Percentiles rank a stretch among this genome's conserved stretches.
phyloP scores from a whole-genome alignment of 2,329 filamentous ascomycete species.

The Ophiocordyceps sinensis region DNA sequence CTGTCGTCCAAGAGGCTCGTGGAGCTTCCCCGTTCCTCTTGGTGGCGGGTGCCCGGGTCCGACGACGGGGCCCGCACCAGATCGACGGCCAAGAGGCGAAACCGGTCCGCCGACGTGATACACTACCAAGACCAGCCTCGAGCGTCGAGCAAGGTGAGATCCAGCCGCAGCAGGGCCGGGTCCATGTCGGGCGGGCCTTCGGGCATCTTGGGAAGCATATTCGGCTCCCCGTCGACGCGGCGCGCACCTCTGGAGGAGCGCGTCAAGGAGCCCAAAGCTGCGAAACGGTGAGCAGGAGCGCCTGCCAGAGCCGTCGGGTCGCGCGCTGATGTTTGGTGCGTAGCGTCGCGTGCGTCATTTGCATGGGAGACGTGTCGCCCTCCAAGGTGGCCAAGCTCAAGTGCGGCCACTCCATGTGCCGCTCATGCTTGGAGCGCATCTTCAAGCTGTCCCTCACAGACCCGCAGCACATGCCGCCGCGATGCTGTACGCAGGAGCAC shows the following conservation, averaged over 20 bases:
- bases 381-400: conserved; percentile 54
- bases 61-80: conserved; percentile 2
- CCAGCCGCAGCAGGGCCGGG: conserved; percentile 6
- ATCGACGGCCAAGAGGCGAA: conserved; percentile 2
- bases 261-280: conserved; percentile 2
- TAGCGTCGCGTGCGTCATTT: conserved; percentile 60
- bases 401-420: conserved; percentile 73
- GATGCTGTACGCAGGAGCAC: conserved; percentile 59
- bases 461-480: conserved; percentile 70
- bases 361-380: conserved; percentile 51
- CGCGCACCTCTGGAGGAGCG: conserved; percentile 13
- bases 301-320: conserved; percentile 1
- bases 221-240: conserved; percentile 11
- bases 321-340: conserved; percentile 1
- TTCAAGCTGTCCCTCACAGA: conserved; percentile 67
- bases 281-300: neutral
- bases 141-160: conserved; percentile 5
- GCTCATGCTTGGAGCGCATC: conserved; percentile 56
- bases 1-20: conserved; percentile 17
- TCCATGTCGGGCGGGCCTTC: conserved; percentile 7
- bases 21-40: neutral
- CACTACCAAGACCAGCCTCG: conserved; percentile 4
- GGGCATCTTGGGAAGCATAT: conserved; percentile 13
- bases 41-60: neutral
- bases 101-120: conserved; percentile 8